phyloP scores from a whole-genome alignment of 371 early-diverging fungal species.

The Cladochytrium tenue region DNA sequence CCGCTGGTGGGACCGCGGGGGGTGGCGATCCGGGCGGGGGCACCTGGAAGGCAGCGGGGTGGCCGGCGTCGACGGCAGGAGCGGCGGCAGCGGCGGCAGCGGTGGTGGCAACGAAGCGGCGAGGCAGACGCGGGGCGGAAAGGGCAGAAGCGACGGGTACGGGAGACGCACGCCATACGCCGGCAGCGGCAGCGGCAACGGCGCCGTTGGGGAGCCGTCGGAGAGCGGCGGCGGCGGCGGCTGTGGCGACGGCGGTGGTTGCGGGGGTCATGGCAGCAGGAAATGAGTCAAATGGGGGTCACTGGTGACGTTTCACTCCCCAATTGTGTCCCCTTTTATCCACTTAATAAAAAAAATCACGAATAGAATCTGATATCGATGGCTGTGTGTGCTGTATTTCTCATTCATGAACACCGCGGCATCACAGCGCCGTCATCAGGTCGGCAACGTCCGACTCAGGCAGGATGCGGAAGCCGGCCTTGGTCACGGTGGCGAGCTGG shows the following conservation, averaged over 20 bases:
- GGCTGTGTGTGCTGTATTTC: too few species aligned
- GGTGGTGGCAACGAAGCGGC: background rate
- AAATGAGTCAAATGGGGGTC: too few species aligned
- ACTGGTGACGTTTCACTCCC: too few species aligned
- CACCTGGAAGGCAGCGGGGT: background rate
- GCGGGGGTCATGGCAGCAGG: background rate
- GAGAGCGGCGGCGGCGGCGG: background rate
- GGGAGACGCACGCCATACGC: too few species aligned
- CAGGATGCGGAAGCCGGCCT: slow-evolving; percentile 75
- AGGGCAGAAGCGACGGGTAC: too few species aligned
- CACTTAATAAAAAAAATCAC: too few species aligned
- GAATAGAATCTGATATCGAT: too few species aligned
- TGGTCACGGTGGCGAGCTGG: slow-evolving; percentile 93
- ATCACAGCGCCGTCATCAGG: slow-evolving; percentile 31
- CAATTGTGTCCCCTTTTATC: too few species aligned
- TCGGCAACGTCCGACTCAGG: slow-evolving; percentile 54
- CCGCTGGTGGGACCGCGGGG: too few species aligned
- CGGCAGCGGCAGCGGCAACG: too few species aligned
- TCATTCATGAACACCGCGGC: too few species aligned
- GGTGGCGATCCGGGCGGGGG: background rate
- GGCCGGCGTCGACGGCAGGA: background rate
- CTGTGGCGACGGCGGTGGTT: background rate
- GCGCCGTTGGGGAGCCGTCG: background rate
- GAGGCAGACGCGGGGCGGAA: background rate
- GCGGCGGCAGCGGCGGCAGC: background rate